Evolutionary conservation across 176 grass and related monocot species (phyloP).

Genomic region (Alloteropsis semialata): DNA sequence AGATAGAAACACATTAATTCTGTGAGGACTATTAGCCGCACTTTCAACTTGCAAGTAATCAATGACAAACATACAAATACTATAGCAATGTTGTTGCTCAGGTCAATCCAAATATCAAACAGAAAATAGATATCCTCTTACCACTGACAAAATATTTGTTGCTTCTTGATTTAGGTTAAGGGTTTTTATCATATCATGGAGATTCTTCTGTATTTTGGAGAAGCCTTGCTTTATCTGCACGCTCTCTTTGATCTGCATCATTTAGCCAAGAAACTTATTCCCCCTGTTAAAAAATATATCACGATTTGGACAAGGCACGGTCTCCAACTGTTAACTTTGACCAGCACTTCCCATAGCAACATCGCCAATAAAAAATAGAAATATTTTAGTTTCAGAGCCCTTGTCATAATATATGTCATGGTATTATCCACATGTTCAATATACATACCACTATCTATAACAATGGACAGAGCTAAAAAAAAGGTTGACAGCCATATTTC

Average conservation of each 20-base stretch:
- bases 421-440: not conserved
- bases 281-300: not conserved
- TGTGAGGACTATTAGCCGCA: not conserved
- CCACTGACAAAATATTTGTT: conserved; percentile 42
- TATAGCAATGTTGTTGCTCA: not conserved
- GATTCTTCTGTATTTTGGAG: conserved; percentile 53
- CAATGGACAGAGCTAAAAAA: not conserved
- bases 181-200: conserved; percentile 75
- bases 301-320: not conserved
- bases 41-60: not conserved
- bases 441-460: not conserved
- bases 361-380: not conserved
- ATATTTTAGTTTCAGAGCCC: not conserved
- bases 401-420: not conserved
- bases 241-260: conserved; percentile 61
- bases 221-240: conserved; percentile 52
- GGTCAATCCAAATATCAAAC: not conserved
- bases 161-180: conserved; percentile 51
- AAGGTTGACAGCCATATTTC: not conserved
- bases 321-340: not conserved
- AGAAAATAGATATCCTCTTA: conserved; percentile 24
- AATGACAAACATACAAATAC: not conserved
- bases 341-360: not conserved
- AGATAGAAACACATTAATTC: not conserved
- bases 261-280: conserved; percentile 2